Base-by-base conservation (phyloP, 495 filamentous ascomycete species). In the Extremus antarcticus region DNA sequence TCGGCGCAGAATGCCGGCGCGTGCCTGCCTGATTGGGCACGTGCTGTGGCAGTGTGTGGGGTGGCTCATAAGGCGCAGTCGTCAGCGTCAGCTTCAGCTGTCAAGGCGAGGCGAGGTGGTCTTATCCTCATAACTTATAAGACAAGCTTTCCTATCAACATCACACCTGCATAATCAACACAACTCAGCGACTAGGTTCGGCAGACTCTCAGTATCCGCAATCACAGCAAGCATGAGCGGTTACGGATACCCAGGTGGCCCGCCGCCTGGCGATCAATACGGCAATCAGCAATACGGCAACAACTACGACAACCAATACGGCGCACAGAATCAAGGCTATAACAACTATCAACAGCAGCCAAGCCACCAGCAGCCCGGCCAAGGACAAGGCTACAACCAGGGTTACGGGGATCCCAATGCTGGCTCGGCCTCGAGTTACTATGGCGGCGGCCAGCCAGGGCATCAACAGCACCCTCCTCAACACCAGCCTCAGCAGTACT, bases 361-460 rank as follows among this genome's bases (percentile, higher is more conserved):
- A n/a, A 8, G 16, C n/a, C 15, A 45, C 20, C 41, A 7, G 17
- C 15, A 7, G 4, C 41, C 7, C 4, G 29, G 29, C 13, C 29
- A 4, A 35, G 29, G 29, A 13, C 29, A 35, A 35, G 29, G 29
- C 29, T 35, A 35, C 41, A 45, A 45, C 19, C 41, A 45, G 17
- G 19, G 19, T n/a, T 45, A 45, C 41, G 8, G 17, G 41, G 7
- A 45, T n/a, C 41, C 41, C n/a, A n/a, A 3, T 17, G 7, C 41
- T 24, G 46, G 46, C 46, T 48, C 56, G 29, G 43, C 56, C 2
- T 32, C 53, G 23, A 21, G 43, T 10, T 54, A 59, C 40, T 59
- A 54, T 29, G 56, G 51, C 32, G 21, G 51, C 43, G 50, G 53
- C 40, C 25, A 59, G 1, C 45, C 53, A 19, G 21, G 41, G n/a